Percentiles rank a stretch among this genome's conserved stretches.
These are phyloP conservation scores for Wickerhamomyces sp. DNA, from an alignment of 1,139 yeast species.

Conservation along the genomic window DNA sequence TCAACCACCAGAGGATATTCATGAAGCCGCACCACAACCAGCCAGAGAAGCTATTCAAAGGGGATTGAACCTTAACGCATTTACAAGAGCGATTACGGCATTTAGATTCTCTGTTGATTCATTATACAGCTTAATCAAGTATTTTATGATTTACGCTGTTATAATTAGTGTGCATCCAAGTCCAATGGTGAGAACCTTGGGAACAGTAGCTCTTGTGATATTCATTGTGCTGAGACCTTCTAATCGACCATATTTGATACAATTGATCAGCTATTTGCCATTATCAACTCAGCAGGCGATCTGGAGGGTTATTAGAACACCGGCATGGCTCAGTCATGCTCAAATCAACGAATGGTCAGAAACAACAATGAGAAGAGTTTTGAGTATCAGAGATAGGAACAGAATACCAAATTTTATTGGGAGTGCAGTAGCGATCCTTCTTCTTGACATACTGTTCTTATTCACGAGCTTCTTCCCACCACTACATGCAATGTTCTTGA, in stretches of 20 bases:
- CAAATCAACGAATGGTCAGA: neutral
- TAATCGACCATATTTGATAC: neutral
- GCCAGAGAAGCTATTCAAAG: no score
- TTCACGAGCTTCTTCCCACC: conserved; percentile 10
- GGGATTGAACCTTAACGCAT: no score
- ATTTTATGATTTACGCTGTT: no score
- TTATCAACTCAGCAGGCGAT: no score
- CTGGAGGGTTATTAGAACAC: neutral
- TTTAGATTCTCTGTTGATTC: no score
- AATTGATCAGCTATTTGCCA: neutral
- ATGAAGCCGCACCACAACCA: no score
- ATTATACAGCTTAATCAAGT: no score
- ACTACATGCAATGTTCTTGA: conserved; percentile 7
- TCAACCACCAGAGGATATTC: neutral
- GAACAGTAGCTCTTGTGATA: neutral
- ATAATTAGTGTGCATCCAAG: neutral
- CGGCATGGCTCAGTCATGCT: neutral
- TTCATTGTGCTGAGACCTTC: conserved; percentile 1
- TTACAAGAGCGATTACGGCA: no score
- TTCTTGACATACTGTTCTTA: conserved; percentile 7
- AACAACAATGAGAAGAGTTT: neutral
- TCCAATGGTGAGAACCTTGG: neutral
- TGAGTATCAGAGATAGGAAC: neutral
- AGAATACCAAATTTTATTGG: neutral
- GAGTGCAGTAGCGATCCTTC: neutral